phyloP scores from a whole-genome alignment of 2,329 filamentous ascomycete species.

The Rutstroemia sp. region DNA sequence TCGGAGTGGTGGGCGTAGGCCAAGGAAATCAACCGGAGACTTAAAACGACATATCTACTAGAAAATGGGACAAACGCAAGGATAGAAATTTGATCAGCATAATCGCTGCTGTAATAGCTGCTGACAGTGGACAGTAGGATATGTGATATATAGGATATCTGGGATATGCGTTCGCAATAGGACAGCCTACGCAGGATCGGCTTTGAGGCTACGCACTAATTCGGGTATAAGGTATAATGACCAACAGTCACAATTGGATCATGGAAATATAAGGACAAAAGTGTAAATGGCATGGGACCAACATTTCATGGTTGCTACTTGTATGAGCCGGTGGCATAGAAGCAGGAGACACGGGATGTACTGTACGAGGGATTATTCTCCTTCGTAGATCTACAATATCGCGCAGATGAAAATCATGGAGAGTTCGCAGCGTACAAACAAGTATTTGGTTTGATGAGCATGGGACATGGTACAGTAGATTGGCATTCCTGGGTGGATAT shows the following conservation, averaged over 20 bases:
- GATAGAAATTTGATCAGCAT: no score
- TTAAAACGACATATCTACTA: no score
- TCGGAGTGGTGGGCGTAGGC: no score
- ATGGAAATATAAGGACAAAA: not conserved
- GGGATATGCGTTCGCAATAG: not conserved
- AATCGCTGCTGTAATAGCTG: no score
- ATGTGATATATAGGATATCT: no score
- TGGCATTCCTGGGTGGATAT: not conserved
- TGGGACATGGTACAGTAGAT: not conserved
- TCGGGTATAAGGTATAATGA: not conserved
- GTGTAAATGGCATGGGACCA: not conserved
- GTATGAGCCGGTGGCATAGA: not conserved
- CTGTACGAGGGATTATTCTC: no score
- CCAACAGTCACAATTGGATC: not conserved
- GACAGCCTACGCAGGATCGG: not conserved
- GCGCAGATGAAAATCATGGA: not conserved
- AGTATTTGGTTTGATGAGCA: slow-evolving; percentile 4
- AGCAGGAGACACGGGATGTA: not conserved
- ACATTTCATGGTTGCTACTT: not conserved
- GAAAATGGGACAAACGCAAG: no score
- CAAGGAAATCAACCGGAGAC: no score
- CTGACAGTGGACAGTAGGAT: no score
- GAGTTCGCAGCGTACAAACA: not conserved
- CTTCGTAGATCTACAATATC: no score
- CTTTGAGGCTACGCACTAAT: not conserved